Base-by-base conservation (phyloP, 371 early-diverging fungal species). In the Chytridium lagenaria region DNA sequence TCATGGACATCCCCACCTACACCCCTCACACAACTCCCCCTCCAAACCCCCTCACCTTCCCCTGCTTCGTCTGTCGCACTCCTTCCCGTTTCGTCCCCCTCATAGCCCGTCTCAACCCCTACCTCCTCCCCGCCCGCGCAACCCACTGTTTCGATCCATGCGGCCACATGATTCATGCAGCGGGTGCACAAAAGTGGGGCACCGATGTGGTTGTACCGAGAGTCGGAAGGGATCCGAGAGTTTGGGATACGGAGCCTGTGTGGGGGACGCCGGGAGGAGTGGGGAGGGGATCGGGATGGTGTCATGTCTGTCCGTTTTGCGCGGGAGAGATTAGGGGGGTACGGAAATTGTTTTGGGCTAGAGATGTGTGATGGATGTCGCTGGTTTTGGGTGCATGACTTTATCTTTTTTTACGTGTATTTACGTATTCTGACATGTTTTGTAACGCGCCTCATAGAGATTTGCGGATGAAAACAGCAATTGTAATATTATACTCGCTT, bases 51-150 rank as follows among this genome's bases (percentile, higher is more conserved):
- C 44, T 44, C 7, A 19, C 7, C 10, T 5, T 23, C 57, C 57
- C 57, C 5, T 55, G 57, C 26, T 55, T 55, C 57, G 57, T 55
- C 30, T 55, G 57, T 30, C 57, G 57, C 57, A 55, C 57, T 26
- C 57, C 57, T 19, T 55, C 57, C 57, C 57, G 57, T 23, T 55
- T 55, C 57, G 30, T 55, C 57, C 57, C 57, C 57, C 30, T 55
- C 22, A 55, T 55, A 7, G 57, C 57, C 57, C 57, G 57, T 23
- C 26, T 55, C 10, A 55, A 55, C 57, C 57, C 57, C 7, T 30
- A 55, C 57, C 57, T 55, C 10, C 57, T 55, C 30, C 22, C 57
- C 26, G 57, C 57, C 57, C 57, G 57, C 10, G 57, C 57, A 26
- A 55, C 57, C 26, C 57, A 55, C 26, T 55, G 57, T 23, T 55